Evolutionary conservation across 2,329 filamentous ascomycete genomes (phyloP).

Genomic region (Aspergillus tamarii): DNA sequence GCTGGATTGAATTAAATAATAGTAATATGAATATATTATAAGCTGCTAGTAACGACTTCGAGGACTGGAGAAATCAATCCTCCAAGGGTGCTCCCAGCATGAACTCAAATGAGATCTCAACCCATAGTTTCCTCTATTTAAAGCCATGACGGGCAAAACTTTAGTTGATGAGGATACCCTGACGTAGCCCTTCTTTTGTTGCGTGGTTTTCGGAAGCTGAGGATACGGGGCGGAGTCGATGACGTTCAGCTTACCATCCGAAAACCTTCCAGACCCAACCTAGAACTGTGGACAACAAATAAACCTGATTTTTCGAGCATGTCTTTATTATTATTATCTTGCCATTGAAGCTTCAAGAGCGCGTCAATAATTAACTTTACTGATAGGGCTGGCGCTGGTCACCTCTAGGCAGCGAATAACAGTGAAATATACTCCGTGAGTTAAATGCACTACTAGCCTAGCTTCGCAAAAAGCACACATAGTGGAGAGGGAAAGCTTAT

Average conservation of each 20-base stretch:
- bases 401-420: too few relatives aligned
- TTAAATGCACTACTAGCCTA: too few relatives aligned
- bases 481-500: too few relatives aligned
- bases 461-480: too few relatives aligned
- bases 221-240: neutral
- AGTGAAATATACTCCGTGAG: too few relatives aligned
- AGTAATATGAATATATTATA: neutral
- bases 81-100: neutral
- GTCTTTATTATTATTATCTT: neutral
- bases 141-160: neutral
- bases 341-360: too few relatives aligned
- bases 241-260: neutral
- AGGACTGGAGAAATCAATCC: neutral
- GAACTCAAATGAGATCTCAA: neutral
- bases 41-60: neutral
- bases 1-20: neutral
- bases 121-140: neutral
- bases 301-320: neutral
- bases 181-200: neutral
- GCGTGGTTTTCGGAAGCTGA: neutral
- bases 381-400: too few relatives aligned
- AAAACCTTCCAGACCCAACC: neutral
- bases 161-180: neutral
- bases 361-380: too few relatives aligned
- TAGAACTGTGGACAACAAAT: neutral